Base-by-base conservation (phyloP, 129 eudicot genomes). In the Artemisia annua region DNA sequence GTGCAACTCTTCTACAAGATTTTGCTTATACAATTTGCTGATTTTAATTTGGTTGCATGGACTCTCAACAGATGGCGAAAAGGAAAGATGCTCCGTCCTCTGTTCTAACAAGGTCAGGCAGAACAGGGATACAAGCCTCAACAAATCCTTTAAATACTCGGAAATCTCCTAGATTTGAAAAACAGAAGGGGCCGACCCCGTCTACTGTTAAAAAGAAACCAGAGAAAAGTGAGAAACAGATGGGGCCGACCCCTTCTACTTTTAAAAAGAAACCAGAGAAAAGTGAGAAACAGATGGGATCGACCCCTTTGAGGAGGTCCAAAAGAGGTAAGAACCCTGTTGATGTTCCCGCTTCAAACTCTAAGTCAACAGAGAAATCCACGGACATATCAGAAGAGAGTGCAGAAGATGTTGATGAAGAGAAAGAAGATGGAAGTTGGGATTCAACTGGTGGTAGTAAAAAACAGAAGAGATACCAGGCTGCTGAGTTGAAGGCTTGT, bases 91-190 rank as follows among this genome's bases (percentile, higher is more conserved):
- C 66, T 39, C 63, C 77, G 43, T 55, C 70, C 11, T 63, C 69
- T 49, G 66, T 67, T 63, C 71, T 80, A 71, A 83, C 85, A 79
- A 81, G 85, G 75, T 91, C 90, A 14, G 55, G 69, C 53, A 77
- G 90, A 56, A 72, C 87, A 2, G 71, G 61, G 76, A 80, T 73
- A 61, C 85, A 80, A 68, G 58, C 58, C 46, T 52, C 80, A 43
- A 13, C 75, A 49, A 76, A 75, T 67, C 84, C 86, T 4, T 14
- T 15, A 15, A 79, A 59, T 71, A 74, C 73, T 52, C 70, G 91
- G 73, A 91, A 80, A 60, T 85, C 94, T 57, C 87, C 85, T 74
- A 73, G 87, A 53, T 74, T 85, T 55, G 89, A 87, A 73, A 85
- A 83, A 55, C 80, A 20, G 22, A 69, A 60, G 35, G 17, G 61